Percentiles rank a stretch among this genome's conserved stretches.
Evolutionary conservation across 2,329 filamentous ascomycete species (phyloP).

Genomic region (Aphanoascus verrucosus): DNA sequence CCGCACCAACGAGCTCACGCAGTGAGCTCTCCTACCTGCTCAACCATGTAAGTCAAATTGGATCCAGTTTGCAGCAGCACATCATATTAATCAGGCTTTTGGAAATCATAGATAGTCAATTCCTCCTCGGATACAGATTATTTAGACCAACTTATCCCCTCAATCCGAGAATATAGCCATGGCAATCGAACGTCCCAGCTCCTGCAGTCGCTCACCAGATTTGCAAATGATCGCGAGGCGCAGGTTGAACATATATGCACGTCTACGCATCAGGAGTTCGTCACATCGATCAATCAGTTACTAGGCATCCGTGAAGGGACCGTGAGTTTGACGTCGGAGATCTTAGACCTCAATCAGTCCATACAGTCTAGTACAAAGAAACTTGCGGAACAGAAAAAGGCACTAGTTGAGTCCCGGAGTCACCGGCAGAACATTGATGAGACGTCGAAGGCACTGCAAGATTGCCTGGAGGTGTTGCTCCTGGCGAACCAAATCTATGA

Average conservation of each 20-base stretch:
- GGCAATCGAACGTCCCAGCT: conserved; percentile 63
- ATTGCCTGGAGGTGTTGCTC: conserved; percentile 82
- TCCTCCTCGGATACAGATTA: conserved; percentile 88
- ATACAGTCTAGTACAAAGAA: conserved; percentile 93
- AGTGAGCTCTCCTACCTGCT: conserved; percentile 31
- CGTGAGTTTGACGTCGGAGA: conserved; percentile 77
- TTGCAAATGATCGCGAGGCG: conserved; percentile 73
- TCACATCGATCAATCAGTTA: conserved; percentile 86
- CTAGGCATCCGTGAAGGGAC: conserved; percentile 85
- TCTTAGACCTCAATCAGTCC: conserved; percentile 82
- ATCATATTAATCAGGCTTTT: not conserved
- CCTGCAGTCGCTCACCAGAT: conserved; percentile 65
- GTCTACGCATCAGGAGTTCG: conserved; percentile 93
- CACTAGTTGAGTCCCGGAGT: conserved; percentile 79
- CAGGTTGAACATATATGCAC: conserved; percentile 93
- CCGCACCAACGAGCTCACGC: conserved; percentile 14
- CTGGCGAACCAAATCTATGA: conserved; percentile 93
- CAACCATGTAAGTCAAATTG: conserved; percentile 27
- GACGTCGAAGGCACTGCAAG: conserved; percentile 73
- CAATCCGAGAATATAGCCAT: conserved; percentile 77
- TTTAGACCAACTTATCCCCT: conserved; percentile 87
- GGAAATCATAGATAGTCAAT: conserved; percentile 62
- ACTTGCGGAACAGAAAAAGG: conserved; percentile 86
- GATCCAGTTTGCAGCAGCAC: not conserved
- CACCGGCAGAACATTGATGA: conserved; percentile 95